phyloP scores from a whole-genome alignment of 1,284 basidiomycete species.

The Marasmius oreades region DNA sequence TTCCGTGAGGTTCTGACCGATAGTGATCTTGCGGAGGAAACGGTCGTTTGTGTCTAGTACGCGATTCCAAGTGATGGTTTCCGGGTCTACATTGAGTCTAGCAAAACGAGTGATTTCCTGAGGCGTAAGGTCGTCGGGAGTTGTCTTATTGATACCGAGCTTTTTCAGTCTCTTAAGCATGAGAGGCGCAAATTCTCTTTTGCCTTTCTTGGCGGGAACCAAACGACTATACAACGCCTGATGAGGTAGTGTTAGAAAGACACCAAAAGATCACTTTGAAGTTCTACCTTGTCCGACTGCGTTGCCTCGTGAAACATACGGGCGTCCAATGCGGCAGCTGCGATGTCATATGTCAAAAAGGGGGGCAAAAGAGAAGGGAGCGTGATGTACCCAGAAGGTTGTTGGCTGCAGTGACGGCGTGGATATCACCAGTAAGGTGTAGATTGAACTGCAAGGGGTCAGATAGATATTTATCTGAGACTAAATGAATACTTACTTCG shows the following conservation, averaged over 20 bases:
- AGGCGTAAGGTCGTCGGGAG: conserved; percentile 89
- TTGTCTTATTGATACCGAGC: conserved; percentile 93
- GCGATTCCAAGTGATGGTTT: conserved; percentile 97
- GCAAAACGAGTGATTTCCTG: conserved; percentile 92
- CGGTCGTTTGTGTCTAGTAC: conserved; percentile 97
- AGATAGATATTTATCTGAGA: conserved; percentile 6
- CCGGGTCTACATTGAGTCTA: conserved; percentile 87
- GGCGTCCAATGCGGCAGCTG: conserved; percentile 94
- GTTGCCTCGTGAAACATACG: conserved; percentile 98
- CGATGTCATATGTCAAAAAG: conserved; percentile 14
- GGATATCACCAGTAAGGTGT: conserved; percentile 97
- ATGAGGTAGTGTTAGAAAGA: background rate
- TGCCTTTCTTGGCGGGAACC: conserved; percentile 92
- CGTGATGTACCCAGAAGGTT: conserved; percentile 75
- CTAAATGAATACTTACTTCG: conserved; percentile 54
- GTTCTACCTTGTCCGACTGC: conserved; percentile 81
- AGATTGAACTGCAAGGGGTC: conserved; percentile 75
- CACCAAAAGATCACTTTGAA: background rate
- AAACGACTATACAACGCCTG: conserved; percentile 88
- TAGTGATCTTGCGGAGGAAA: conserved; percentile 92
- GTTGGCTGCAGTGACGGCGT: conserved; percentile 97
- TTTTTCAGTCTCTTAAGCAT: conserved; percentile 96
- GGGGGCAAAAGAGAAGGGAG: background rate
- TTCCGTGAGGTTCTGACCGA: conserved; percentile 90
- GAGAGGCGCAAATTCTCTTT: conserved; percentile 91